Base-by-base conservation (phyloP, 257 asterid genomes). In the Gentiana dahurica region DNA sequence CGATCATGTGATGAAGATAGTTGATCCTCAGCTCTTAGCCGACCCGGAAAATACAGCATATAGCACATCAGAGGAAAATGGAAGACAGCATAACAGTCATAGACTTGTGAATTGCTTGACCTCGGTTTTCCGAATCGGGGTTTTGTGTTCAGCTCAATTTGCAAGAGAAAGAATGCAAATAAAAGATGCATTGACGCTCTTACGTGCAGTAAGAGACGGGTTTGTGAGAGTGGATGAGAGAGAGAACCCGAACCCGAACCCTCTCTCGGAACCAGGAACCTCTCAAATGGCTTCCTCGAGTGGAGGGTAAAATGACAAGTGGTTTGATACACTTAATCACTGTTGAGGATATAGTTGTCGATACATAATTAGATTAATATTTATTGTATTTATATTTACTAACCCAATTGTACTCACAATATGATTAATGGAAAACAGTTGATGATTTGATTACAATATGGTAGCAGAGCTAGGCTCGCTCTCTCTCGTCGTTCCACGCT, bases 141-240 rank as follows among this genome's bases (percentile, higher is more conserved):
- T 75, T 15, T 33, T 52, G 6, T 74, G 80, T 15, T 70, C 73
- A 45, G 51, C 56, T 56, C 65, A 68, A 3, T 12, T 49, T 11
- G 71, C 74, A 0, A 54, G 55, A 36, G 74, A 67, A 32, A 66
- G 71, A 60, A 62, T 67, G 71, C 13, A 39, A 3, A 71, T 71
- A 61, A 37, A 43, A n/a, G 80, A 75, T 64, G 77, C 70, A 32
- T 58, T 67, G 34, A 63, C 3, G 60, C 60, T 49, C 2, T 35
- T 74, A 15, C 41, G 36, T 1, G 60, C 51, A 4, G 35, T 53
- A 9, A 71, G 55, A 34, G 61, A 53, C 3, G 9, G 5, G 7
- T 59, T 13, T 46, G 45, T 44, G 52, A 45, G 38, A 3, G 4
- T 15, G 13, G 44, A 61, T 39, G 55, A 36, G 46, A 35, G 46